Conservation (phyloP, 148 eudicot species). For the Camellia japonica region DNA sequence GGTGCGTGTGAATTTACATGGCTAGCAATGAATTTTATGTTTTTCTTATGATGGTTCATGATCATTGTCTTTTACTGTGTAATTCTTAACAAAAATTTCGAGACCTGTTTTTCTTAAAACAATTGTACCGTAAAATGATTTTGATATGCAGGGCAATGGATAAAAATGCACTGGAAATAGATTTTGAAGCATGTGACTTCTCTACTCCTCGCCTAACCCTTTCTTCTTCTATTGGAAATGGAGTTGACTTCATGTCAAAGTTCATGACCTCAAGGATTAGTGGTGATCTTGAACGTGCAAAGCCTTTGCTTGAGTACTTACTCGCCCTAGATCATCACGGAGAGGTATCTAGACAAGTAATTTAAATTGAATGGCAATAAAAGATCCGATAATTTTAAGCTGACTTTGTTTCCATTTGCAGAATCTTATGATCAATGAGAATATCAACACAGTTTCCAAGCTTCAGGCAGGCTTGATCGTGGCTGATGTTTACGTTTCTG, state of each 20-base stretch:
- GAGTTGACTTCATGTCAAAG: conserved; percentile 38
- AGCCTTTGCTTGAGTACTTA: conserved; percentile 50
- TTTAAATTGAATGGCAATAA: background rate
- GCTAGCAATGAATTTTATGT: background rate
- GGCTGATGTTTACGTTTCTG: conserved; percentile 49
- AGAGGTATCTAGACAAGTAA: conserved; percentile 29
- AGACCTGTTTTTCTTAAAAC: background rate
- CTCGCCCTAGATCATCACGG: conserved; percentile 43
- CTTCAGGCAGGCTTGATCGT: conserved; percentile 43
- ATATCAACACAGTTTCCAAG: conserved; percentile 39
- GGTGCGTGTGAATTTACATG: conserved; percentile 34
- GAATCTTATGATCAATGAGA: conserved; percentile 67
- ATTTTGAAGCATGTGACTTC: conserved; percentile 53
- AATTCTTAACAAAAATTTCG: background rate
- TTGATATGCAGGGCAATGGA: conserved; percentile 43
- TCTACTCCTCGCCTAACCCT: conserved; percentile 37
- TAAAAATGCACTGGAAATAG: conserved; percentile 56
- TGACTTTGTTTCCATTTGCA: conserved; percentile 21
- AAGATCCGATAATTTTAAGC: background rate
- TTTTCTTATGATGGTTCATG: no score
- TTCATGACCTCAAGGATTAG: conserved; percentile 33
- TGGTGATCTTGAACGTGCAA: conserved; percentile 30
- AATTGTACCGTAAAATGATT: background rate
- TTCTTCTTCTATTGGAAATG: conserved; percentile 57
- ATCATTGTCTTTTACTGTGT: background rate